phyloP scores from a whole-genome alignment of 371 early-diverging fungal species.

The Haplosporangium sp. region DNA sequence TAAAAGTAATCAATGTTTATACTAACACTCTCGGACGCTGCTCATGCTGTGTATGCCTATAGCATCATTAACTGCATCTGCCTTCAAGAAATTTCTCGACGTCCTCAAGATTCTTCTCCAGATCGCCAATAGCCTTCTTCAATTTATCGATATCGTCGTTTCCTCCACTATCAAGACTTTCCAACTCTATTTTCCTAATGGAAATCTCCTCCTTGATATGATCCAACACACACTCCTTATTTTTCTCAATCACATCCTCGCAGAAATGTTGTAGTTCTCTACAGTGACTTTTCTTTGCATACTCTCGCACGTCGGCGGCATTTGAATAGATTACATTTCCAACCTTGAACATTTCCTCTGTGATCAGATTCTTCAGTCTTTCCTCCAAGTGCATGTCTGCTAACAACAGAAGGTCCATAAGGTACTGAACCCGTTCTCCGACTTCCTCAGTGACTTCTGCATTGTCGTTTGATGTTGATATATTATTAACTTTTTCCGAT shows the following conservation, averaged over 20 bases:
- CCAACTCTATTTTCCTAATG: background rate
- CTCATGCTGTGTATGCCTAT: no score
- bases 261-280: constrained; percentile 14
- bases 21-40: no score
- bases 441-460: constrained; percentile 17
- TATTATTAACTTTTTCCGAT: background rate
- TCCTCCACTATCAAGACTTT: background rate
- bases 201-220: constrained; percentile 18
- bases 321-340: constrained; percentile 18
- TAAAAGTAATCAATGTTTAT: no score
- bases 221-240: constrained; percentile 1
- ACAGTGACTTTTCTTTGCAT: constrained; percentile 4
- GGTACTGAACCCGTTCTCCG: constrained; percentile 9
- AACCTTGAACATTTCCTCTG: background rate
- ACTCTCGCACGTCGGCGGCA: constrained; percentile 12
- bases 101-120: constrained; percentile 9
- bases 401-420: no score
- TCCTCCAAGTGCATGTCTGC: no score
- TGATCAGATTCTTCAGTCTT: no score
- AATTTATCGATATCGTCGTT: background rate
- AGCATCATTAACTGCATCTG: no score
- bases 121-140: constrained; percentile 1
- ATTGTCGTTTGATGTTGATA: constrained; percentile 9
- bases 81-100: no score
- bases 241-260: constrained; percentile 11